Conservation (phyloP, 2,329 filamentous ascomycete genomes). For the Neocucurbitaria cava region DNA sequence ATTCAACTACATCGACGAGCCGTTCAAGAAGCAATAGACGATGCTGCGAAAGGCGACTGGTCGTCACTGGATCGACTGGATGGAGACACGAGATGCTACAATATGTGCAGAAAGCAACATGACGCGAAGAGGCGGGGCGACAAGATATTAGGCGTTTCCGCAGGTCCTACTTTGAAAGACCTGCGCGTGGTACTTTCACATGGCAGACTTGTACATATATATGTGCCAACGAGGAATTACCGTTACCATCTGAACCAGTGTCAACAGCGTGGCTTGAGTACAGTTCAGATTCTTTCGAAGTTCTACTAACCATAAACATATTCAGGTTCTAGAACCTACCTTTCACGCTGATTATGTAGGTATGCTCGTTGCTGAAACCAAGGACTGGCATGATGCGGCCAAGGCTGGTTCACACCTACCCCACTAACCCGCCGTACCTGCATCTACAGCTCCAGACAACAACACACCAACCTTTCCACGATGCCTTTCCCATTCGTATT, state of each 20-base stretch:
- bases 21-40: slow-evolving; percentile 45
- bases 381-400: slow-evolving; percentile 22
- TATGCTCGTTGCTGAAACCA: background rate
- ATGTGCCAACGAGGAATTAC: slow-evolving; percentile 23
- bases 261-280: slow-evolving; percentile 11
- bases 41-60: background rate
- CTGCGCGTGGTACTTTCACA: slow-evolving; percentile 20
- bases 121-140: slow-evolving; percentile 11
- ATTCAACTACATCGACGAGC: slow-evolving; percentile 69
- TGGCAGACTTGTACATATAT: slow-evolving; percentile 43
- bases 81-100: background rate
- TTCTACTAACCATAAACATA: background rate
- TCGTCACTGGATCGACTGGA: background rate
- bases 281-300: background rate
- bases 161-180: slow-evolving; percentile 11
- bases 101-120: slow-evolving; percentile 4
- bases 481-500: slow-evolving; percentile 93
- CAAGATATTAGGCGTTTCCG: slow-evolving; percentile 16
- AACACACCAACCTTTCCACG: slow-evolving; percentile 18
- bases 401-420: slow-evolving; percentile 24
- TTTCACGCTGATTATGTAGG: background rate
- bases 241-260: background rate
- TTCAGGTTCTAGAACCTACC: background rate
- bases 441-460: slow-evolving; percentile 23
- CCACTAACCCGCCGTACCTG: slow-evolving; percentile 37